Evolutionary conservation across 768 basidiomycete genomes (phyloP).

Genomic region (Russula ochroleuca): DNA sequence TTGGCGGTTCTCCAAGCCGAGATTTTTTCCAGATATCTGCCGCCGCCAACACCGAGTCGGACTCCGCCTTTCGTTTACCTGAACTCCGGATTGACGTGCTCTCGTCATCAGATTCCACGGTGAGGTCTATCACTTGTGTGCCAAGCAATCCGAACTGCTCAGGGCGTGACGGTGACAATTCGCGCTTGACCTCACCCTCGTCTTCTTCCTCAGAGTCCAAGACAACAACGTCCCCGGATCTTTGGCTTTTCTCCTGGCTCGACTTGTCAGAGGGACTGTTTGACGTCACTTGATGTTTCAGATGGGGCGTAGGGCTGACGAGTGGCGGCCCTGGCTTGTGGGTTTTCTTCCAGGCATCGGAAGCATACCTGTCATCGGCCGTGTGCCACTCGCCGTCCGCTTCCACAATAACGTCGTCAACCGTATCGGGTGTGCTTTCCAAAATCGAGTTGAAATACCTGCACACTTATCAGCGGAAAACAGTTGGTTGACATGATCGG

Average conservation of each 20-base stretch:
- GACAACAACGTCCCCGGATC: slow-evolving; percentile 51
- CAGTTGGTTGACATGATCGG: slow-evolving; percentile 6
- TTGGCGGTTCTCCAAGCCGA: slow-evolving; percentile 34
- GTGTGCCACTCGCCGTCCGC: slow-evolving; percentile 97
- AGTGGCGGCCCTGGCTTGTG: slow-evolving; percentile 39
- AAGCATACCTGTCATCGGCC: slow-evolving; percentile 78
- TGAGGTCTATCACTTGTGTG: slow-evolving; percentile 73
- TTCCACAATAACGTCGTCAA: slow-evolving; percentile 93
- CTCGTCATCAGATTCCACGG: slow-evolving; percentile 76
- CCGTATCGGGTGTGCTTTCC: slow-evolving; percentile 64
- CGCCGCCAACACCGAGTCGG: slow-evolving; percentile 49
- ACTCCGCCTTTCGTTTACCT: slow-evolving; percentile 54
- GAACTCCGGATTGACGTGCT: slow-evolving; percentile 36
- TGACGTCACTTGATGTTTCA: background rate
- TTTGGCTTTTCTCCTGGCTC: slow-evolving; percentile 39
- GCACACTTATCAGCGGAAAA: slow-evolving; percentile 7
- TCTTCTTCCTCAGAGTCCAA: slow-evolving; percentile 70
- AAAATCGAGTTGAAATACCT: slow-evolving; percentile 90
- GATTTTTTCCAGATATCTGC: slow-evolving; percentile 76
- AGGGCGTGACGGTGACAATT: slow-evolving; percentile 61
- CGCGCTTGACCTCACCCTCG: slow-evolving; percentile 70
- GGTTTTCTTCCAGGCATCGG: slow-evolving; percentile 59
- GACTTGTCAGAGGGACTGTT: slow-evolving; percentile 5
- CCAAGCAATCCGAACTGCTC: slow-evolving; percentile 15
- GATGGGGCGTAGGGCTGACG: slow-evolving; percentile 7